Percentiles rank a stretch among this genome's conserved stretches.
These are phyloP conservation scores for Westerdykella ornata DNA, from an alignment of 2,329 filamentous ascomycete species.

Conservation along the genomic window DNA sequence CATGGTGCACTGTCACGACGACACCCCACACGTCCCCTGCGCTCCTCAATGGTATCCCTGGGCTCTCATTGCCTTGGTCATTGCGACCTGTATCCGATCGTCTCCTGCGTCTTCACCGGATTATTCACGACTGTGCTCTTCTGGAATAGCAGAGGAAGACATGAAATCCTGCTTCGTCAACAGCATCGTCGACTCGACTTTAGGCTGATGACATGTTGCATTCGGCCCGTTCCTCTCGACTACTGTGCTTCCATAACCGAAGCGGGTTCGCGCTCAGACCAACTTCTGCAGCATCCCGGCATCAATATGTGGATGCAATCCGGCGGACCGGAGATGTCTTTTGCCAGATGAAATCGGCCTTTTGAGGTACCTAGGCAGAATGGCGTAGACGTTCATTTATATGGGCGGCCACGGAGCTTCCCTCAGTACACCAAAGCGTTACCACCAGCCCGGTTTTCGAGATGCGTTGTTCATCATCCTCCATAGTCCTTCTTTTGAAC, in stretches of 20 bases:
- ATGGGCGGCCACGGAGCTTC: not conserved
- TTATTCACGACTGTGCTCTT: too few species aligned
- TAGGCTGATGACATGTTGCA: not conserved
- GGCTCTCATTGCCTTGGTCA: too few species aligned
- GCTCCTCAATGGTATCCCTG: too few species aligned
- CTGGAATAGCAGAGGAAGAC: too few species aligned
- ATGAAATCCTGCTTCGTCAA: too few species aligned
- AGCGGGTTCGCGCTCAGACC: not conserved
- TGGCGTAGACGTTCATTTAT: constrained; percentile 3
- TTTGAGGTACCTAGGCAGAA: not conserved
- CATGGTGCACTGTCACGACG: too few species aligned
- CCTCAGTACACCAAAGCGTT: not conserved
- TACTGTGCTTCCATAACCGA: not conserved
- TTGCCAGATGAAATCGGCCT: not conserved
- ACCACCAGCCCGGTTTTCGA: constrained; percentile 9
- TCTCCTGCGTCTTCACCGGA: too few species aligned
- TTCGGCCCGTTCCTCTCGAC: not conserved
- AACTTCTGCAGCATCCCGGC: constrained; percentile 8
- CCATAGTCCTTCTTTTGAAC: constrained; percentile 15
- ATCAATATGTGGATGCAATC: constrained; percentile 9
- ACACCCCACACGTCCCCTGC: too few species aligned
- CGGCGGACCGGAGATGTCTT: constrained; percentile 10
- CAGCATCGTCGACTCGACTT: not conserved
- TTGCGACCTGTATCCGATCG: too few species aligned
- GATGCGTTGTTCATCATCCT: constrained; percentile 18